Conservation (phyloP, 352 stramenopile genomes). For the Phytophthora kernoviae region DNA sequence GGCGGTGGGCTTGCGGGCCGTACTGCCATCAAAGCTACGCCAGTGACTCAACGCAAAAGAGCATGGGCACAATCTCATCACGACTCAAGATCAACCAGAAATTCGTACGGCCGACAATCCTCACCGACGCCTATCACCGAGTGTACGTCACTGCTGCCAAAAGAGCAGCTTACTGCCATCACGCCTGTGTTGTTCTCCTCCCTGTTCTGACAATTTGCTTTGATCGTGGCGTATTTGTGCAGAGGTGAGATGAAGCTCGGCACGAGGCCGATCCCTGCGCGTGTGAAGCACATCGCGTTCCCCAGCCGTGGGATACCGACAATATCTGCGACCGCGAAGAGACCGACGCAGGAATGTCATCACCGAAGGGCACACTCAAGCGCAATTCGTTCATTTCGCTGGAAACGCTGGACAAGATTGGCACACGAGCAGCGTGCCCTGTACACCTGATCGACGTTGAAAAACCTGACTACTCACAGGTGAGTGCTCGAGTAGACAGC, state of each 20-base stretch:
- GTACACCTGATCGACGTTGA: slow-evolving; percentile 68
- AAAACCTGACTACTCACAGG: slow-evolving; percentile 58
- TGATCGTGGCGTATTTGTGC: not conserved
- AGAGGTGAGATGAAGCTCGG: slow-evolving; percentile 81
- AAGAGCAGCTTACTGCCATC: not conserved
- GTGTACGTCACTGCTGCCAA: slow-evolving; percentile 46
- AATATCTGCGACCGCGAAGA: slow-evolving; percentile 35
- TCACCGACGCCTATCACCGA: slow-evolving; percentile 69
- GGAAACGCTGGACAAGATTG: slow-evolving; percentile 81
- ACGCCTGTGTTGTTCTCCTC: not conserved
- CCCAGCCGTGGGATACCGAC: slow-evolving; percentile 31
- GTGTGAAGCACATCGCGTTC: slow-evolving; percentile 59
- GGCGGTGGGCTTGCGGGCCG: slow-evolving; percentile 46
- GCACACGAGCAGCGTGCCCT: slow-evolving; percentile 68
- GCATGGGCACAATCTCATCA: slow-evolving; percentile 67
- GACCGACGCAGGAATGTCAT: slow-evolving; percentile 54
- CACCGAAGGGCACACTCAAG: slow-evolving; percentile 55
- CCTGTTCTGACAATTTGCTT: not conserved
- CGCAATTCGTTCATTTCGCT: slow-evolving; percentile 57
- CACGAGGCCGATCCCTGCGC: slow-evolving; percentile 50
- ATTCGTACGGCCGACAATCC: slow-evolving; percentile 62
- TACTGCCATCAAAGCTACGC: slow-evolving; percentile 38
- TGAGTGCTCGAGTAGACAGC: slow-evolving; percentile 59
- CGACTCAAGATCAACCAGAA: slow-evolving; percentile 70
- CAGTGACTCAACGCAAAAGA: slow-evolving; percentile 51